Conservation (phyloP, 148 eudicot genomes). For the Salicornia ramosissima region DNA sequence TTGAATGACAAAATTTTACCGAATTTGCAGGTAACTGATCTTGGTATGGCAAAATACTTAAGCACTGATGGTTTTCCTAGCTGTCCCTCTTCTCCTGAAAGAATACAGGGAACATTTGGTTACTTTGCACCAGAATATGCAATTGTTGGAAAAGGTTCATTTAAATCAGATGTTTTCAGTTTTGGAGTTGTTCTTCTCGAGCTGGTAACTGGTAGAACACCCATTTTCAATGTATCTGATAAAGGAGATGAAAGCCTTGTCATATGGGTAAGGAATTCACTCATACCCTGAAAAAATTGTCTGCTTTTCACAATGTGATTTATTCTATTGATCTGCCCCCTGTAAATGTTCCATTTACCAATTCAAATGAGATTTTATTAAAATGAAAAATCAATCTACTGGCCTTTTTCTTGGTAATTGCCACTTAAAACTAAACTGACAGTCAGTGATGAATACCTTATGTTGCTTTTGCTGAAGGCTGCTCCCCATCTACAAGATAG, state of each 20-base stretch:
- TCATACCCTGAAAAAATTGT: neutral
- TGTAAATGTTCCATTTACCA: neutral
- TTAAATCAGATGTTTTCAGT: conserved; percentile 95
- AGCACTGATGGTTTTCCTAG: conserved; percentile 63
- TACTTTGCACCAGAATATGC: conserved; percentile 98
- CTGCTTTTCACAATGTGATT: neutral
- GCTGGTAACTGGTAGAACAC: conserved; percentile 73
- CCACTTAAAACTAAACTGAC: neutral
- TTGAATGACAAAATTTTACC: neutral
- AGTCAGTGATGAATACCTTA: neutral
- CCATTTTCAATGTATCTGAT: conserved; percentile 49
- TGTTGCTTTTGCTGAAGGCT: conserved; percentile 44
- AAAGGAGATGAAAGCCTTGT: conserved; percentile 89
- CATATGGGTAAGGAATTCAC: conserved; percentile 59
- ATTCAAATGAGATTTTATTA: conserved; percentile 3
- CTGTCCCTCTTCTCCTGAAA: conserved; percentile 75
- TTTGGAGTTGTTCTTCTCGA: conserved; percentile 98
- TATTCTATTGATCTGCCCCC: neutral
- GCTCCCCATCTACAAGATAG: conserved; percentile 68
- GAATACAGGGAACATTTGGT: conserved; percentile 96
- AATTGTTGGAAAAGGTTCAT: conserved; percentile 73
- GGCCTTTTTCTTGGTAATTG: neutral
- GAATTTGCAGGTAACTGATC: conserved; percentile 83
- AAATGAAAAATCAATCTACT: neutral
- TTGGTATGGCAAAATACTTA: conserved; percentile 85